Conservation (phyloP, 2,329 filamentous ascomycete species). For the Stenocarpella maydis region DNA sequence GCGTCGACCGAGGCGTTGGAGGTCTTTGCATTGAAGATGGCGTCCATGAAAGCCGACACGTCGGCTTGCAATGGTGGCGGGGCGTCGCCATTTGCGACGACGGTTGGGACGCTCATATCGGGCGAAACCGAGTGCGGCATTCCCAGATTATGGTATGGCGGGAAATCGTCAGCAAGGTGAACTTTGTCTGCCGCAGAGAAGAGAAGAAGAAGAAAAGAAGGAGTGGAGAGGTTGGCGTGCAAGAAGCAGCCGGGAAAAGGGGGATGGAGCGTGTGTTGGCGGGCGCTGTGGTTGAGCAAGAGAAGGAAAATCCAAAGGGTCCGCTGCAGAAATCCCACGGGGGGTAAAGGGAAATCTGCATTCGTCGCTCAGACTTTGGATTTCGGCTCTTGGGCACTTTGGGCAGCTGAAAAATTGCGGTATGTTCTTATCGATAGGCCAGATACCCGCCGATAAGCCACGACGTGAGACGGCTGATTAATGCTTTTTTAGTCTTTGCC, state of each 20-base stretch:
- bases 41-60: conserved; percentile 69
- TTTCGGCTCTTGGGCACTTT: conserved; percentile 5
- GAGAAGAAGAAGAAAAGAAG: conserved; percentile 8
- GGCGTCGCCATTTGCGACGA: conserved; percentile 38
- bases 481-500: neutral
- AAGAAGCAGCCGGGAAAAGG: conserved; percentile 25
- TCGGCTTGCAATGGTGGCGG: conserved; percentile 72
- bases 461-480: conserved; percentile 12
- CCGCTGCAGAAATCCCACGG: conserved; percentile 15
- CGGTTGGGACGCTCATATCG: conserved; percentile 38
- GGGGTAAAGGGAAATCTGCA: conserved; percentile 23
- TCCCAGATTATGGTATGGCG: conserved; percentile 27
- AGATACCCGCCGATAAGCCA: neutral
- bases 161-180: neutral
- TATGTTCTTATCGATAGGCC: conserved; percentile 21
- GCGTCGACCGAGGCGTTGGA: conserved; percentile 75
- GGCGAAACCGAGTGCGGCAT: conserved; percentile 39
- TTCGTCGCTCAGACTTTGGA: conserved; percentile 18
- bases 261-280: conserved; percentile 14
- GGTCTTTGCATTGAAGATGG: conserved; percentile 73
- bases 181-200: conserved; percentile 5
- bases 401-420: conserved; percentile 24
- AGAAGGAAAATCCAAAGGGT: conserved; percentile 24
- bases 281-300: neutral
- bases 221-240: conserved; percentile 36